Base-by-base conservation (phyloP, 345 rosid species). In the Luvunga scandens region DNA sequence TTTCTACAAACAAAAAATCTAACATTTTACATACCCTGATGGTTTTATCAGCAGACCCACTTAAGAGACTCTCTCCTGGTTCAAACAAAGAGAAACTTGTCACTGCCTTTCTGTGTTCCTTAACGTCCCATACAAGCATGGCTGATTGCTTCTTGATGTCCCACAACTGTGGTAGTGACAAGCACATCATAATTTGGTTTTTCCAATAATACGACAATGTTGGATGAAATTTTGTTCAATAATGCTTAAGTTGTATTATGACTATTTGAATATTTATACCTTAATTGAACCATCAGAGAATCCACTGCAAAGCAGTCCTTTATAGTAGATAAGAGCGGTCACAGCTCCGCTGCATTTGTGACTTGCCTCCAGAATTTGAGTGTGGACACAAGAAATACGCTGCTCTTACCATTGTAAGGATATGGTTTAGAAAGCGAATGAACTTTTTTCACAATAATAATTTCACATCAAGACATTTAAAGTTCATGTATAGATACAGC, bases 321-420 rank as follows among this genome's bases (percentile, higher is more conserved):
- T 93, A 85, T 90, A 92, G 86, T 90, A 95, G 61, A 92, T 89
- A 18, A 95, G 95, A 19, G 98, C 90, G 78, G 91, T 90, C 71
- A 95, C 98, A 27, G 97, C 90, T 84, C 94, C 98, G 76, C 92
- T 88, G 48, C 75, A 56, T 79, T 78, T 81, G 67, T 88, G 86
- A 57, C 86, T 85, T 60, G 85, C 87, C 87, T 95, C 98, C 78
- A 92, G 70, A 82, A 87, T 86, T 93, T 93, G 98, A 57, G 97
- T 92, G 83, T 95, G 98, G 57, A 95, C 97, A 65, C 98, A 92
- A 63, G 98, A 95, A 66, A 93, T 93, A 64, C 98, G 92, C 91
- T 95, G 98, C 74, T 84, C 82, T 85, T 81, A 8, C 79, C 73
- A 62, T 77, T 30, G 67, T 30, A 70, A 75, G 24, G 36, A 42